Evolutionary conservation across 2,329 filamentous ascomycete genomes (phyloP).

Genomic region (Aureobasidium sp.): DNA sequence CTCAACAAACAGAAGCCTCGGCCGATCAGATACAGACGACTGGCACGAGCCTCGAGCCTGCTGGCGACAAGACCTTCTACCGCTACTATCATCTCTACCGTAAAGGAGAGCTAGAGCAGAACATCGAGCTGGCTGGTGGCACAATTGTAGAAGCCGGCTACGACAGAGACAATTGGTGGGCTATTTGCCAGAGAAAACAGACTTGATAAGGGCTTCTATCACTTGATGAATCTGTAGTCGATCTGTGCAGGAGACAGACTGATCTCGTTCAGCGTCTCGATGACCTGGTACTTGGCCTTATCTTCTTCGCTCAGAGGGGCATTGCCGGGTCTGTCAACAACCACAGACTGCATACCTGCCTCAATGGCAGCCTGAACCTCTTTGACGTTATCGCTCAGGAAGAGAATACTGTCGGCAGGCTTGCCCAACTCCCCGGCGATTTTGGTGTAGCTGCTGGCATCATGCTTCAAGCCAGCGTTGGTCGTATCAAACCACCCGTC

Average conservation of each 20-base stretch:
- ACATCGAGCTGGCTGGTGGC: slow-evolving; percentile 67
- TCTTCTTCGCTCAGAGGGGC: slow-evolving; percentile 48
- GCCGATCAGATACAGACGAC: slow-evolving; percentile 21
- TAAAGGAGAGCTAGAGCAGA: slow-evolving; percentile 75
- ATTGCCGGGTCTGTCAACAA: slow-evolving; percentile 59
- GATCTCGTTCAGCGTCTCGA: slow-evolving; percentile 18
- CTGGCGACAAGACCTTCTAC: slow-evolving; percentile 56
- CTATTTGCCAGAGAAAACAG: slow-evolving; percentile 41
- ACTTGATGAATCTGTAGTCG: slow-evolving; percentile 9
- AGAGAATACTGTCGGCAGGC: slow-evolving; percentile 52
- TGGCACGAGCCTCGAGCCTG: slow-evolving; percentile 1
- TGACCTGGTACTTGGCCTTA: slow-evolving; percentile 19
- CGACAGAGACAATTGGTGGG: slow-evolving; percentile 99
- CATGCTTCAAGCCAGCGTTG: slow-evolving; percentile 67
- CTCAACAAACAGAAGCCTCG: slow-evolving; percentile 20
- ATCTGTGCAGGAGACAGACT: slow-evolving; percentile 11
- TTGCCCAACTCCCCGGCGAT: slow-evolving; percentile 48
- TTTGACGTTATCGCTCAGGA: slow-evolving; percentile 70
- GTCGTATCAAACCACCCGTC: slow-evolving; percentile 69
- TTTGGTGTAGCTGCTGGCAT: slow-evolving; percentile 56
- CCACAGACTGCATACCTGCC: slow-evolving; percentile 33
- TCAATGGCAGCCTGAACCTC: slow-evolving; percentile 38
- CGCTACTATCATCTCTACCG: slow-evolving; percentile 92
- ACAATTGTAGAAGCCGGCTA: slow-evolving; percentile 72
- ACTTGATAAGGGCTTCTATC: slow-evolving; percentile 8